Conservation (phyloP, 306 rosid species). For the Cotoneaster glaucophyllus region DNA sequence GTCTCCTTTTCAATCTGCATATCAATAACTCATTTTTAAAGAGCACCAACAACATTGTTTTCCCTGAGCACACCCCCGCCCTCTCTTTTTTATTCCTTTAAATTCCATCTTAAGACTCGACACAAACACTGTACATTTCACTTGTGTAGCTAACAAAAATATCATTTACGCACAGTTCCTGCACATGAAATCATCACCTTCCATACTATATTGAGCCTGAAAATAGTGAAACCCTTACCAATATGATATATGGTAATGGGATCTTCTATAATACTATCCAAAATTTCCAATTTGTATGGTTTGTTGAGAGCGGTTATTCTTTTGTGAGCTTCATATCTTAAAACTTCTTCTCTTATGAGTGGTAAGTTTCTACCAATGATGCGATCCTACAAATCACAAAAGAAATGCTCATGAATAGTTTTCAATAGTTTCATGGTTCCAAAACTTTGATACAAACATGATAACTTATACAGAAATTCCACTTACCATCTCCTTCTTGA, state of each 20-base stretch:
- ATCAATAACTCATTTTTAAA: neutral
- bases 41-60: neutral
- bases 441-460: neutral
- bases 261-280: slow-evolving; percentile 85
- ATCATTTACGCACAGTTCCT: neutral
- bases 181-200: neutral
- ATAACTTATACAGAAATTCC: neutral
- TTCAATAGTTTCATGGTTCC: slow-evolving; percentile 7
- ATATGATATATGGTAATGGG: slow-evolving; percentile 86
- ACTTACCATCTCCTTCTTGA: slow-evolving; percentile 92
- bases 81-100: neutral
- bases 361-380: slow-evolving; percentile 76
- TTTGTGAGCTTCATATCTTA: slow-evolving; percentile 79
- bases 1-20: neutral
- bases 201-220: neutral
- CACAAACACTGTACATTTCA: neutral
- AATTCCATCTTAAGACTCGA: neutral
- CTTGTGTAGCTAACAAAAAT: neutral
- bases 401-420: slow-evolving; percentile 17
- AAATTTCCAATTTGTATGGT: slow-evolving; percentile 91
- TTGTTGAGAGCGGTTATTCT: slow-evolving; percentile 77
- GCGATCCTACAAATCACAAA: slow-evolving; percentile 55
- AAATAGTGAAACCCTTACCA: slow-evolving; percentile 45
- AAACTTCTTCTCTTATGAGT: slow-evolving; percentile 86
- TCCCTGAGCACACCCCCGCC: neutral